Conservation (phyloP, 805 yeast genomes). For the Teunomyces stri region DNA sequence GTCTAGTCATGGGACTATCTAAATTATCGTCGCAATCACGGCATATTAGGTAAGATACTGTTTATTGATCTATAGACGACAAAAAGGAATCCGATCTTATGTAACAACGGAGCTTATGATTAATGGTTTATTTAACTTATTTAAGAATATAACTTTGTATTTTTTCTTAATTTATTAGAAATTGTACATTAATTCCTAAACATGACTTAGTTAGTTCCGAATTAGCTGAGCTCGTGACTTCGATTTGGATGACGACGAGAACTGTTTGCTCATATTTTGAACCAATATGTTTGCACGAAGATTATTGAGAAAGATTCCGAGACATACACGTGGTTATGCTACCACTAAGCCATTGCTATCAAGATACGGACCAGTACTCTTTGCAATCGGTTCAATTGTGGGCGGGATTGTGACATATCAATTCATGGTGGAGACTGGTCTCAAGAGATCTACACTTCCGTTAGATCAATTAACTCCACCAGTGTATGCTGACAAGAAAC, state of each 20-base stretch:
- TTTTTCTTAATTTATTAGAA: no score
- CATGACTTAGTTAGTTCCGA: no score
- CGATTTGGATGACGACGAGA: not conserved
- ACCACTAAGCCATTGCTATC: not conserved
- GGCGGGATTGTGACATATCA: not conserved
- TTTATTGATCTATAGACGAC: no score
- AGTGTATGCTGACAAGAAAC: conserved; percentile 17
- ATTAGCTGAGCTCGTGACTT: no score
- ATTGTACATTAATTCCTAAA: no score
- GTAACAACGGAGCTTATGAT: no score
- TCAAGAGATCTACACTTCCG: conserved; percentile 15
- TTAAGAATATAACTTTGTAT: no score
- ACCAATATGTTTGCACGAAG: not conserved
- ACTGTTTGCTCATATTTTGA: not conserved
- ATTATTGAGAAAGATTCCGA: not conserved
- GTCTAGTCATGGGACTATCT: no score
- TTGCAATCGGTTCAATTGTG: not conserved
- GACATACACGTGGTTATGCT: not conserved
- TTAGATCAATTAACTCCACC: conserved; percentile 19
- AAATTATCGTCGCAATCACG: no score
- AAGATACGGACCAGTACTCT: not conserved
- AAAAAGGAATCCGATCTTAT: no score
- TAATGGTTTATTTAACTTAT: no score
- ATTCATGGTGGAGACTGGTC: not conserved
- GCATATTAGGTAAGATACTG: no score